These are phyloP conservation scores for Orychophragmus violaceus DNA, from an alignment of 345 rosid species.

Conservation along the genomic window DNA sequence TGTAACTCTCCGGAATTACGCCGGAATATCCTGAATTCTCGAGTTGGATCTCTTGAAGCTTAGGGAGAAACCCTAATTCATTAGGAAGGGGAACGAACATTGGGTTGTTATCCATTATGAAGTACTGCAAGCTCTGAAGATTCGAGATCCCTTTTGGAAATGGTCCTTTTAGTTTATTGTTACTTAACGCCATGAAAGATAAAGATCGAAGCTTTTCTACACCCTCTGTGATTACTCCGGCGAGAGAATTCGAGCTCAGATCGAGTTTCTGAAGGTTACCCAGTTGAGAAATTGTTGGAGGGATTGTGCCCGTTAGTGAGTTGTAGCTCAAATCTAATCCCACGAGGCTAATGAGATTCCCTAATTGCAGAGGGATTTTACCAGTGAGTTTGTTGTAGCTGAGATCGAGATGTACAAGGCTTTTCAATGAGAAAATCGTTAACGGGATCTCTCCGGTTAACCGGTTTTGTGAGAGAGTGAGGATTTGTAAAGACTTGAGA, in stretches of 20 bases:
- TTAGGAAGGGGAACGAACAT: slow-evolving; percentile 56
- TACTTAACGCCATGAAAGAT: slow-evolving; percentile 68
- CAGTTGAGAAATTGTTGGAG: slow-evolving; percentile 54
- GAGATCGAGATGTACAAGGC: slow-evolving; percentile 64
- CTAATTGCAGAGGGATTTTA: slow-evolving; percentile 51
- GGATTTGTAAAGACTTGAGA: slow-evolving; percentile 55
- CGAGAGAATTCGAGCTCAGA: slow-evolving; percentile 62
- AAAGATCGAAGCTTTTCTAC: slow-evolving; percentile 49
- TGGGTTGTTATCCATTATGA: slow-evolving; percentile 84
- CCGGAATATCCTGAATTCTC: slow-evolving; percentile 75
- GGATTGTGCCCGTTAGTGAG: slow-evolving; percentile 49
- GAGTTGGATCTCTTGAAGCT: slow-evolving; percentile 73
- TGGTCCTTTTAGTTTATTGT: slow-evolving; percentile 54
- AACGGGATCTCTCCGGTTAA: slow-evolving; percentile 57
- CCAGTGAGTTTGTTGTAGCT: slow-evolving; percentile 71
- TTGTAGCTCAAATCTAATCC: slow-evolving; percentile 87
- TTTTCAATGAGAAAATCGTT: slow-evolving; percentile 35
- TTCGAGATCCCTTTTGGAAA: slow-evolving; percentile 56
- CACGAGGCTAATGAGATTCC: slow-evolving; percentile 48
- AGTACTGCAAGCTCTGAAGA: slow-evolving; percentile 61
- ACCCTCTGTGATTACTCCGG: slow-evolving; percentile 53
- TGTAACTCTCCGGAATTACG: slow-evolving; percentile 47
- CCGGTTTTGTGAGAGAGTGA: slow-evolving; percentile 73
- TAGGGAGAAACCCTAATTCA: slow-evolving; percentile 48
- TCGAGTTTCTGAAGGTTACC: slow-evolving; percentile 80